Evolutionary conservation across 768 basidiomycete species (phyloP).

Genomic region (Antrodiella citrinella): DNA sequence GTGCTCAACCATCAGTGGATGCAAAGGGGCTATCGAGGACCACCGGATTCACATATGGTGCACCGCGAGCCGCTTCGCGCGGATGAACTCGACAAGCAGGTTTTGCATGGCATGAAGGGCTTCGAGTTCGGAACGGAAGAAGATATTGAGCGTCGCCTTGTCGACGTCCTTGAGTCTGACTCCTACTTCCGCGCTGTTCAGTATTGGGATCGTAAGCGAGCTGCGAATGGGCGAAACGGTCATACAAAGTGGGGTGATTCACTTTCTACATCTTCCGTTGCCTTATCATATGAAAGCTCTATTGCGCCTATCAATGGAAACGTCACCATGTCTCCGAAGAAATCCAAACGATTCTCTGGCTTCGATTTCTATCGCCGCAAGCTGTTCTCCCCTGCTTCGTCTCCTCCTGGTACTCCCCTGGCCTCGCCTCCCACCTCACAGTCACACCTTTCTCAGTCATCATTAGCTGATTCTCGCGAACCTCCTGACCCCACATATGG

Average conservation of each 20-base stretch:
- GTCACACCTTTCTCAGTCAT: constrained; percentile 41
- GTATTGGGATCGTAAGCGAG: constrained; percentile 67
- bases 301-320: constrained; percentile 3
- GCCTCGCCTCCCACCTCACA: constrained; percentile 56
- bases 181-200: constrained; percentile 64
- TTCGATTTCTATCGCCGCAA: constrained; percentile 93
- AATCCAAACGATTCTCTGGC: constrained; percentile 83
- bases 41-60: constrained; percentile 80
- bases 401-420: constrained; percentile 44
- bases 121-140: constrained; percentile 93
- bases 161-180: constrained; percentile 70
- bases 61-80: constrained; percentile 83
- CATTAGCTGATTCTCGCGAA: constrained; percentile 37
- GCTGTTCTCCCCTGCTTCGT: constrained; percentile 54
- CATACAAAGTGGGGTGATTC: constrained; percentile 44
- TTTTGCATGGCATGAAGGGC: constrained; percentile 87
- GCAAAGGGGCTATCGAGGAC: constrained; percentile 73
- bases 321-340: constrained; percentile 32
- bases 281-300: constrained; percentile 45
- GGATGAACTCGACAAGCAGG: constrained; percentile 81
- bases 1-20: constrained; percentile 91
- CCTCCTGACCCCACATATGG: constrained; percentile 80
- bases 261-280: constrained; percentile 62
- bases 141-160: constrained; percentile 71
- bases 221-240: constrained; percentile 29